phyloP scores from a whole-genome alignment of 176 grass and related monocot species.

The Stipa capillata region DNA sequence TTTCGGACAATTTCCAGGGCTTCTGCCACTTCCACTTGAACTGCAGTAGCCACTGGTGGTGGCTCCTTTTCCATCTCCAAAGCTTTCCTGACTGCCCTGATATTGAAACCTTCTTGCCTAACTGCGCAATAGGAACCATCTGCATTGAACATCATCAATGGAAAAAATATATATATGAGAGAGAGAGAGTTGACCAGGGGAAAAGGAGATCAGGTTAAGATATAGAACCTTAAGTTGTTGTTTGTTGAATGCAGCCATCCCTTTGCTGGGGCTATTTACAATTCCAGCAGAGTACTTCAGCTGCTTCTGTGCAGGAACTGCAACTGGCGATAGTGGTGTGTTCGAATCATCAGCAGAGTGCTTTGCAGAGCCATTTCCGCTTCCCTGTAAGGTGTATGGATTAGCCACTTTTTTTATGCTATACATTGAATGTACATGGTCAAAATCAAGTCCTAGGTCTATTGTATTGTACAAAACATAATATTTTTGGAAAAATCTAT shows the following conservation, averaged over 20 bases:
- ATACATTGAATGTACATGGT: background rate
- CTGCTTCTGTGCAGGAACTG: constrained; percentile 93
- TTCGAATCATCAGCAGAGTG: constrained; percentile 60
- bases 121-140: constrained; percentile 84
- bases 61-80: constrained; percentile 99
- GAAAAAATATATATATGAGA: background rate
- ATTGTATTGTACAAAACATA: background rate
- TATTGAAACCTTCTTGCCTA: constrained; percentile 67
- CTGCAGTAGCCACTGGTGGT: constrained; percentile 92
- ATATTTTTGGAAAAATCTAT: background rate
- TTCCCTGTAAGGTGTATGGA: constrained; percentile 45
- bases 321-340: constrained; percentile 66
- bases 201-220: background rate
- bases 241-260: constrained; percentile 47
- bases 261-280: constrained; percentile 75
- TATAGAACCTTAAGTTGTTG: constrained; percentile 68
- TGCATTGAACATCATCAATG: constrained; percentile 25
- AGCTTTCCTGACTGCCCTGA: constrained; percentile 80
- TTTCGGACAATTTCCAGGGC: constrained; percentile 91
- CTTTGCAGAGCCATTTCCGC: constrained; percentile 57
- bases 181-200: background rate
- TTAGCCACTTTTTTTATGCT: background rate
- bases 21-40: constrained; percentile 99
- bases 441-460: background rate
- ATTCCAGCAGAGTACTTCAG: constrained; percentile 94